Evolutionary conservation across 2,329 filamentous ascomycete genomes (phyloP), one percentile per base, ranked within the genome.

Genomic region (Cladosporium phlei): DNA sequence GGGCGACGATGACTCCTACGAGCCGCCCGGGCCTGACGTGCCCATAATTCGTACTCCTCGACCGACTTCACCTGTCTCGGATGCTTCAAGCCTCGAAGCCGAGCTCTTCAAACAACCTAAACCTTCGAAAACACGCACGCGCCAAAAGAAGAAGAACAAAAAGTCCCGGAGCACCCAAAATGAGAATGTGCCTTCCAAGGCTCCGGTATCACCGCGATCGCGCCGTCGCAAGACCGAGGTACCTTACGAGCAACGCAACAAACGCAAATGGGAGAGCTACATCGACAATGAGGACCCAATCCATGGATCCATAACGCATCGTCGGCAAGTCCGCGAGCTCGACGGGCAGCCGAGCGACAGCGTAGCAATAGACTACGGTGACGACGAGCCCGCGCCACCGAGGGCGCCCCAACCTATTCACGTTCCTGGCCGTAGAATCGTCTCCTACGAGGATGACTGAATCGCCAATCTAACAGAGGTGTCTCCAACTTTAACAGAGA

Each of bases 311-410:
- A 63, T 69, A 60, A 72, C 71, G 38, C 66, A 71, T 21, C 66
- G 69, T 54, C 66, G 71, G 25, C 56, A 71, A 35, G 69, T 68
- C 4, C 67, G 66, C 20, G 69, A 72, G 25, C 60, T 70, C 29
- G 72, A 75, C 50, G 64, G 64, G 20, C 62, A 66, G 47, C 64
- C 67, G 25, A 58, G 61, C 14, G 58, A 65, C 16, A 55, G 58
- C 1, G 55, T 72, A 2, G 63, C 71, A n/a, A 62, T 79, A 44
- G 71, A 77, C 50, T 79, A 79, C 52, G 39, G 39, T 19, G 39
- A 43, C 20, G 39, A 33, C 5, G 39, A 43, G 30, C 28, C 21
- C 9, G 39, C 39, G 10, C 20, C 30, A 24, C 35, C 22, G 24
- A 19, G 14, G 4, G 7, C 16, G 5, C 28, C 20, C 12, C 24